Conservation (phyloP, 306 rosid species). For the Neltuma alba region DNA sequence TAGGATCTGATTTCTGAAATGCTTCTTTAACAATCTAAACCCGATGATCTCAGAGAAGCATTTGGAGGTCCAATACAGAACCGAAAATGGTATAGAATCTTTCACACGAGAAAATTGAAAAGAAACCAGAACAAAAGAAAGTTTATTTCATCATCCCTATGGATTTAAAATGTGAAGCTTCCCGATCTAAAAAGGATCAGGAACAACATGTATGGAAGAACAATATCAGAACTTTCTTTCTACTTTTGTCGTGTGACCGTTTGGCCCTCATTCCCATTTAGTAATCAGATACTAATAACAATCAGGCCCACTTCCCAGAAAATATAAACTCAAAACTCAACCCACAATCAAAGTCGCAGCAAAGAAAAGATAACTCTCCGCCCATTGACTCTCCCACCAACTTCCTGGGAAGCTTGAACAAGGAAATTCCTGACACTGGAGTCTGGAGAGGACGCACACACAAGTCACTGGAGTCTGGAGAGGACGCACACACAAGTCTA, state of each 20-base stretch:
- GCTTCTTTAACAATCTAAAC: constrained; percentile 3
- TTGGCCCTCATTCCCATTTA: neutral
- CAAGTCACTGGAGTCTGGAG: no score
- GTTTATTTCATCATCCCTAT: neutral
- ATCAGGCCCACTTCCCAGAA: neutral
- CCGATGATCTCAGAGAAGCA: neutral
- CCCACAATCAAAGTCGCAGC: neutral
- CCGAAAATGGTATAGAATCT: neutral
- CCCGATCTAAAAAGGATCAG: neutral
- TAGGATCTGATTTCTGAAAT: neutral
- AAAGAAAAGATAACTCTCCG: neutral
- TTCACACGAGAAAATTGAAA: neutral
- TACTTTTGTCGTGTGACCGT: neutral
- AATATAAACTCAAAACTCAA: neutral
- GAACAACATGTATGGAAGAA: neutral
- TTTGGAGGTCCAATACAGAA: neutral
- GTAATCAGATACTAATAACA: neutral
- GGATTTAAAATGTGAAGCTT: neutral
- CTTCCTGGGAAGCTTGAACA: neutral
- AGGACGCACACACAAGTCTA: neutral
- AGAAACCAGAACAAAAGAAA: neutral
- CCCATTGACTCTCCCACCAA: constrained; percentile 6
- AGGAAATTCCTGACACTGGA: neutral
- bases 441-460: no score
- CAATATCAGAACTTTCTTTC: neutral